These are phyloP conservation scores for Lodderomyces beijingensis DNA, from an alignment of 1,139 yeast species.

Conservation along the genomic window DNA sequence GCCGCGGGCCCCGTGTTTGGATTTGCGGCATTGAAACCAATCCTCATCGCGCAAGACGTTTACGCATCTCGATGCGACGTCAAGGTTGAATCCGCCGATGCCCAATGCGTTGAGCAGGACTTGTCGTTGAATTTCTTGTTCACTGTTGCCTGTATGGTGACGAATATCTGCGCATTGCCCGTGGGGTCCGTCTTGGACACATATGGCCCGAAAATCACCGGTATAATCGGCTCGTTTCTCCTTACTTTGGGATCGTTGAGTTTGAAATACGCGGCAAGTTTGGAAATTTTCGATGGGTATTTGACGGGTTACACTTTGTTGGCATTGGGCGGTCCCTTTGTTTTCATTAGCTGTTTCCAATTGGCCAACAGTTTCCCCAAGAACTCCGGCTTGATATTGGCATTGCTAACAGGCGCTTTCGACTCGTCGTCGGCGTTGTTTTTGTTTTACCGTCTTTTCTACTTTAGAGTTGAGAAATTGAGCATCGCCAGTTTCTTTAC, in stretches of 20 bases:
- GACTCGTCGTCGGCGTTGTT: constrained; percentile 47
- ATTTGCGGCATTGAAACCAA: constrained; percentile 88
- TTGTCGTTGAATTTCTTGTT: constrained; percentile 75
- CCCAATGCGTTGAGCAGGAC: constrained; percentile 68
- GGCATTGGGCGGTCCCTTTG: constrained; percentile 48
- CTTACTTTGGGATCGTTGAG: constrained; percentile 50
- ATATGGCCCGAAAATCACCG: constrained; percentile 77
- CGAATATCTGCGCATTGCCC: constrained; percentile 77
- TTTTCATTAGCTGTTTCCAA: constrained; percentile 42
- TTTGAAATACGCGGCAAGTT: constrained; percentile 33
- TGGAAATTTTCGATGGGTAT: constrained; percentile 44
- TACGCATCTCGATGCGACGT: constrained; percentile 56
- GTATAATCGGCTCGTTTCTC: constrained; percentile 64
- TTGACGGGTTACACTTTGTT: constrained; percentile 36
- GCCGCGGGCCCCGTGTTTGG: constrained; percentile 96
- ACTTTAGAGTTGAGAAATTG: constrained; percentile 38
- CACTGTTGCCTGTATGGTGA: constrained; percentile 80
- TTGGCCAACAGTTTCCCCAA: constrained; percentile 43
- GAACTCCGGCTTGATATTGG: constrained; percentile 39
- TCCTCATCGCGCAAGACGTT: constrained; percentile 72
- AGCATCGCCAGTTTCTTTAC: constrained; percentile 56
- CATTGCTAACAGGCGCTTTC: constrained; percentile 44
- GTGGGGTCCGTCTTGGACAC: constrained; percentile 77
- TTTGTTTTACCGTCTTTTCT: constrained; percentile 48
- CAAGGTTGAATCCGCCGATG: constrained; percentile 12